Base-by-base conservation (phyloP, 1,284 basidiomycete genomes). In the Sanghuangporus baumii region DNA sequence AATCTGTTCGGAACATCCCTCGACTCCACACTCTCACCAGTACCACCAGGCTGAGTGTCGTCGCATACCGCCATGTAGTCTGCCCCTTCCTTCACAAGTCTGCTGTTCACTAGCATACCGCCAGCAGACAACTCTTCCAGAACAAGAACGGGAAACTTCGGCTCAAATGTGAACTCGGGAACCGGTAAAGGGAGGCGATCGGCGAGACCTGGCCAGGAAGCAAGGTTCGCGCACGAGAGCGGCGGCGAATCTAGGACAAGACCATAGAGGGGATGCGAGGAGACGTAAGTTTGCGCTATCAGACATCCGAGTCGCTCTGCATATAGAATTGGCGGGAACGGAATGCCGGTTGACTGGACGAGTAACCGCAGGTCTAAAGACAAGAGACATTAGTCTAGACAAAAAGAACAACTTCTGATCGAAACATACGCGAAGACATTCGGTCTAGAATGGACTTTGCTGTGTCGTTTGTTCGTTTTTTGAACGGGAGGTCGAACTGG, bases 231-330 rank as follows among this genome's bases (percentile, higher is more conserved):
- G 64, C 81, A 82, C 16, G 77, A 76, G 37, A 76, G 64, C 2
- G 83, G 83, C 18, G 87, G 87, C 36, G 82, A 79, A 43, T 87
- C 78, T 31, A 89, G 75, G 48, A 87, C 78, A 50, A 89, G 74
- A 0, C 80, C 87, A 9, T 77, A 76, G 2, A 85, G 85, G 1
- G 85, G 85, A 68, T 86, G 73, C 38, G 85, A 87, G 7, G 83
- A 86, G 61, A 89, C 81, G 70, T 87, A 89, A 12, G 83, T 78
- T 70, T 89, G 85, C 9, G 84, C 81, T 59, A 89, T 80, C 54
- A 89, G 74, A 57, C 80, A 79, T 12, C 78, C 78, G 0, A 74
- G 70, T 0, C 77, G 78, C 8, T 79, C 77, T 1, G 87, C 81
- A 65, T 89, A 75, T 48, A 89, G 73, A 48, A 89, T 78, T 0